A percentile compares a stretch with the other conserved stretches of the same genome.
phyloP scores from a whole-genome alignment of 345 rosid genomes.

The Lepidium didymum region DNA sequence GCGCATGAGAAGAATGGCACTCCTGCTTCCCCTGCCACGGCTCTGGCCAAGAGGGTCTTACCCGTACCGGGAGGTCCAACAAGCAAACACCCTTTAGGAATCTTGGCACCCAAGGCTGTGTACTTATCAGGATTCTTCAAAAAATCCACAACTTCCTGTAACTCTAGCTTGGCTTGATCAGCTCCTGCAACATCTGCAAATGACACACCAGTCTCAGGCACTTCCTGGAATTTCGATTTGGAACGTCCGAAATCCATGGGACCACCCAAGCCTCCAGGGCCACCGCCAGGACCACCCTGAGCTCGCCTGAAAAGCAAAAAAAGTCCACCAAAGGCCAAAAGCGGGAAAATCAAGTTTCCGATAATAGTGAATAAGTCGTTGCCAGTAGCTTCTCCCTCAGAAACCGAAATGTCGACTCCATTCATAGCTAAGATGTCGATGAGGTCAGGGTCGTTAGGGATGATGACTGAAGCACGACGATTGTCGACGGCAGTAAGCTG shows the following conservation, averaged over 20 bases:
- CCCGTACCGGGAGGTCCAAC: conserved; percentile 90
- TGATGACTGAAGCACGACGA: conserved; percentile 56
- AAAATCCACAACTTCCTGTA: conserved; percentile 81
- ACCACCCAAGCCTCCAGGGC: conserved; percentile 81
- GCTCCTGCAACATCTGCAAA: conserved; percentile 82
- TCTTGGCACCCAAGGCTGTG: conserved; percentile 78
- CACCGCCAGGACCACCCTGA: conserved; percentile 71
- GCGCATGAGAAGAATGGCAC: conserved; percentile 79
- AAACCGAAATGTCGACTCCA: conserved; percentile 67
- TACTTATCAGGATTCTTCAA: conserved; percentile 79
- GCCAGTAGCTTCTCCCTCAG: conserved; percentile 57
- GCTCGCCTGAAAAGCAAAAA: conserved; percentile 56
- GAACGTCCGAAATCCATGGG: conserved; percentile 83
- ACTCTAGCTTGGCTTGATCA: conserved; percentile 68
- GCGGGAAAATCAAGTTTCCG: conserved; percentile 59
- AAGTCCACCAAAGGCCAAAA: conserved; percentile 61
- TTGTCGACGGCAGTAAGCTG: conserved; percentile 62
- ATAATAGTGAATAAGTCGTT: conserved; percentile 53
- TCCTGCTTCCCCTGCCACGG: conserved; percentile 89
- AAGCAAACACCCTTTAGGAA: conserved; percentile 72
- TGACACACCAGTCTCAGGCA: conserved; percentile 75
- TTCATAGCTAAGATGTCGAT: conserved; percentile 71
- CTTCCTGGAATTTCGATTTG: conserved; percentile 76
- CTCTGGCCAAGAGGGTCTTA: conserved; percentile 75
- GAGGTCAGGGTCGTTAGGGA: conserved; percentile 67